A percentile compares a stretch with the other conserved stretches of the same genome.
Conservation (phyloP, 106 monocot species). For the Dioscorea zingiberensis region DNA sequence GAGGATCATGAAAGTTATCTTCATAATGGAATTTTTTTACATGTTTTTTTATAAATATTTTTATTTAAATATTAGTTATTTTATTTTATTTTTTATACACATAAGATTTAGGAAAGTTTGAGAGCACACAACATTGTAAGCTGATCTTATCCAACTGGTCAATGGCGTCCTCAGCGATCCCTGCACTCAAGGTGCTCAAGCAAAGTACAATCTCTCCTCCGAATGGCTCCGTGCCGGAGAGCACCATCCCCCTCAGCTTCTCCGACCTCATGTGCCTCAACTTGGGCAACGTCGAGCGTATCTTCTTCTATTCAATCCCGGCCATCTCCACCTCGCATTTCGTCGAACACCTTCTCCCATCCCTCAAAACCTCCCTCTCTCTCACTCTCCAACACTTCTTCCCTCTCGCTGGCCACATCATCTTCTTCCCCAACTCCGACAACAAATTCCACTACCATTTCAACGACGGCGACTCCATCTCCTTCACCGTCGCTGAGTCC, state of each 20-base stretch:
- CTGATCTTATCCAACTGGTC: neutral
- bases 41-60: too few relatives aligned
- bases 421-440: neutral
- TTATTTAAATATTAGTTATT: too few relatives aligned
- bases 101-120: too few relatives aligned
- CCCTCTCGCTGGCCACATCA: constrained; percentile 28
- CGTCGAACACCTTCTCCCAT: constrained; percentile 20
- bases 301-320: constrained; percentile 45
- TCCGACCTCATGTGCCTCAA: constrained; percentile 25
- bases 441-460: constrained; percentile 24
- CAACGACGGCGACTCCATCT: constrained; percentile 18
- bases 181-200: neutral
- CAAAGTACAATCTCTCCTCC: neutral
- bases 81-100: too few relatives aligned
- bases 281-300: constrained; percentile 25
- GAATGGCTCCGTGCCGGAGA: neutral
- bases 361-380: constrained; percentile 50
- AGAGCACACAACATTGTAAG: too few relatives aligned
- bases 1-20: too few relatives aligned
- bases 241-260: constrained; percentile 26
- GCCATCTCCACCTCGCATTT: constrained; percentile 16
- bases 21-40: too few relatives aligned
- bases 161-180: neutral
- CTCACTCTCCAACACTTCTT: constrained; percentile 35
- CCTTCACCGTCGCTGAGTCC: constrained; percentile 19